Evolutionary conservation across 2,329 filamentous ascomycete genomes (phyloP), one percentile per base, ranked within the genome.

Genomic region (Curvularia verruculosa): DNA sequence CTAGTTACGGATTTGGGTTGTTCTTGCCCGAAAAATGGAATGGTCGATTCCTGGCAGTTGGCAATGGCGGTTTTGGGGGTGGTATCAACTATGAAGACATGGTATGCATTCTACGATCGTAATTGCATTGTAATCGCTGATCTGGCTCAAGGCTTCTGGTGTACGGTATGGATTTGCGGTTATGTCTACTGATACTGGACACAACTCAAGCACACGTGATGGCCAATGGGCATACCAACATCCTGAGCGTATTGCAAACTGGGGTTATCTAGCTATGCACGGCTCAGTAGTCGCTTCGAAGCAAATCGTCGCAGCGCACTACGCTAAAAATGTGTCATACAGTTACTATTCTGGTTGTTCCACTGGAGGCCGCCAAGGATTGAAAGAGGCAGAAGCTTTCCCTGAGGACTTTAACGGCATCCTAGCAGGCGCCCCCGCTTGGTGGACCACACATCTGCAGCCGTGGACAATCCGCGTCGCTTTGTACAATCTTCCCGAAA

Each of bases 271-370:
- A 21, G 71, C 70, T 12, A 68, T 74, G 71, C 84, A 86, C 63
- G 81, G 79, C 7, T 80, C 81, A 0, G 78, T 83, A 3, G 77
- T 77, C 2, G 59, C 81, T 7, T 80, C 80, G 6, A 85, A 85
- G 65, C 53, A 74, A 13, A 68, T 86, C 10, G 76, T 79, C 1
- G 64, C 80, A 29, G 72, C 74, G 0, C 86, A 82, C 71, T 86
- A 86, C 60, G 70, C 73, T 2, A 75, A 67, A 8, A 64, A 71
- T 0, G 75, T 78, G 1, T 68, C 72, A 12, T 81, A 80, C 50
- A 81, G 79, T 6, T 87, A 87, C 70, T 87, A 82, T 58, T 66
- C 82, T 2, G 85, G 85, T 7, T 87, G 85, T 65, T 87, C 84
- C 0, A 82, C 83, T 0, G 86, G 86, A 6, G 85, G 86, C 0